Evolutionary conservation across 306 rosid species (phyloP), one percentile per base, ranked within the genome.

Genomic region (Lupinus albus): DNA sequence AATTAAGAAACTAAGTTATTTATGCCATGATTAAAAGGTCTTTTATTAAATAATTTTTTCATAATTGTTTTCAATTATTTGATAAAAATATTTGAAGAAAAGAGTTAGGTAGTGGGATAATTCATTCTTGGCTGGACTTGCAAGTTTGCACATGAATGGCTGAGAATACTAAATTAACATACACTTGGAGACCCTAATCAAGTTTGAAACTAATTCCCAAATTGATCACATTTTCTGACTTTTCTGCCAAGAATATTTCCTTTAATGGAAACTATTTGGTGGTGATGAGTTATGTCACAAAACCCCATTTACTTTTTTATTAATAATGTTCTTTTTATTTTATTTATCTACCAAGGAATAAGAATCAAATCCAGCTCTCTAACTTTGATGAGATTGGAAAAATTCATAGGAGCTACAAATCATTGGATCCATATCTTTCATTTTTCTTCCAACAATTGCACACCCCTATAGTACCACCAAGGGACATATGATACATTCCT

Each of bases 191-290:
- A 15, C 49, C 49, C 49, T 1, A 8, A 1, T 38, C 12, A 8
- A 6, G 10, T 6, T 16, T 55, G 6, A 45, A 64, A 33, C 38
- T 11, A 35, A 56, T 12, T 53, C 52, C 49, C 58, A 15, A 15
- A 36, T 42, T 42, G 4, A 42, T 63, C 78, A 50, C 61, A 58
- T 73, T 53, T 72, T 73, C 73, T 67, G 54, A 39, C 78, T 67
- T 71, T 67, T 56, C 61, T n/a, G 11, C 42, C 17, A 61, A 21
- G 87, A 78, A 80, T 82, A 79, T 84, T 86, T 84, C 91, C 80
- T 41, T 76, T 73, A 48, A 50, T 68, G 76, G 87, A 67, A 84
- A 80, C 32, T 10, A 32, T 60, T 17, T 53, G 7, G 56, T 61
- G 70, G 61, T 9, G 54, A 56, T 9, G 54, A 56, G 48, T 28